phyloP scores from a whole-genome alignment of 176 grass and related monocot genomes.

The Triticum timopheevii region DNA sequence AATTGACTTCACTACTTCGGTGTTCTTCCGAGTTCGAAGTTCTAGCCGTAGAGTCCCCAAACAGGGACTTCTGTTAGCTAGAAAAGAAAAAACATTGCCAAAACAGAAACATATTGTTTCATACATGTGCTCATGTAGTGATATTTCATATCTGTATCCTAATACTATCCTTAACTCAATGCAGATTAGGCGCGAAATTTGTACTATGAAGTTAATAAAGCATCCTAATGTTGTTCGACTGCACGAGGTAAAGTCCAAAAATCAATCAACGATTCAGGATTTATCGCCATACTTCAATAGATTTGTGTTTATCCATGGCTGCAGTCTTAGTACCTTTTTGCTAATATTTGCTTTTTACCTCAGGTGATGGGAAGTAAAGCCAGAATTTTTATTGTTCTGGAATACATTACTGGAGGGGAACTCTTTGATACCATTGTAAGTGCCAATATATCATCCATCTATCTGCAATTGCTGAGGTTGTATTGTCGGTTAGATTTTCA shows the following conservation, averaged over 20 bases:
- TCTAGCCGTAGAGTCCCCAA: not conserved
- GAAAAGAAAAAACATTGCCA: not conserved
- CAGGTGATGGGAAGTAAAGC: constrained; percentile 99
- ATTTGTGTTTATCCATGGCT: constrained; percentile 5
- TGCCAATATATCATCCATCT: constrained; percentile 8
- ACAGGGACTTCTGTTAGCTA: not conserved
- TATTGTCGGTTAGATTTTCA: not conserved
- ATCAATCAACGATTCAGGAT: not conserved
- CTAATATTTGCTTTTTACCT: constrained; percentile 22
- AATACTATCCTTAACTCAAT: constrained; percentile 31
- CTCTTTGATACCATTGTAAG: constrained; percentile 99
- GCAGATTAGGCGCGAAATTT: constrained; percentile 98
- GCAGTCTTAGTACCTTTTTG: not conserved
- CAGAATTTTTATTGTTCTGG: constrained; percentile 95
- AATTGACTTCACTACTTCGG: constrained; percentile 1
- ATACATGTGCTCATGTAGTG: not conserved
- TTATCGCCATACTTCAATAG: not conserved
- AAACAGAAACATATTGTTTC: not conserved
- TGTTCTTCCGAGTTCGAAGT: not conserved
- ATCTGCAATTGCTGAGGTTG: not conserved
- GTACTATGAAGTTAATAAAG: constrained; percentile 94
- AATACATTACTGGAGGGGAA: constrained; percentile 96
- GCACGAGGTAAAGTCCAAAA: constrained; percentile 65
- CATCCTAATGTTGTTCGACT: constrained; percentile 97
- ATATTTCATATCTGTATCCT: constrained; percentile 30